Evolutionary conservation across 352 stramenopile genomes (phyloP).

Genomic region (Phytopythium helicoides): DNA sequence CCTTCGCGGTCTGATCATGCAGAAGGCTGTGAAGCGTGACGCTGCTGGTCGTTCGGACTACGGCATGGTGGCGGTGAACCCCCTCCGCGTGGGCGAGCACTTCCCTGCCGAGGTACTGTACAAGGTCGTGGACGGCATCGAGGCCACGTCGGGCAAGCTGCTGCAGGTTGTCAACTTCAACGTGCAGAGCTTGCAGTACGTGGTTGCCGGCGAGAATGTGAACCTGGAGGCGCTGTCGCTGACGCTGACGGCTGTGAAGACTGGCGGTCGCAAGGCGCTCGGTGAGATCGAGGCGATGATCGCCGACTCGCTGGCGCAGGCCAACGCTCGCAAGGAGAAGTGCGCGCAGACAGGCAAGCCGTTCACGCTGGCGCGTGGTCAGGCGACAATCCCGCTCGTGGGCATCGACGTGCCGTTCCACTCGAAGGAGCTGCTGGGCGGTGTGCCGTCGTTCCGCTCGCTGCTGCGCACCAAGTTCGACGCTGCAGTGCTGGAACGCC

Average conservation of each 20-base stretch:
- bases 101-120: slow-evolving; percentile 73
- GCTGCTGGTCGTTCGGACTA: slow-evolving; percentile 77
- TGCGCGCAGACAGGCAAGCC: slow-evolving; percentile 43
- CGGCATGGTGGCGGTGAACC: slow-evolving; percentile 85
- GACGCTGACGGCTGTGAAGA: slow-evolving; percentile 46
- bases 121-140: slow-evolving; percentile 68
- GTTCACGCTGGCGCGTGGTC: slow-evolving; percentile 58
- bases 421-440: slow-evolving; percentile 75
- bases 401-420: slow-evolving; percentile 91
- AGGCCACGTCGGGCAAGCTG: slow-evolving; percentile 56
- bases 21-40: slow-evolving; percentile 55
- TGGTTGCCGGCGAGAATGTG: slow-evolving; percentile 80
- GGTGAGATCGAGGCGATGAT: slow-evolving; percentile 55
- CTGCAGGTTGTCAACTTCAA: slow-evolving; percentile 90
- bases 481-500: slow-evolving; percentile 55
- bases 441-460: slow-evolving; percentile 76
- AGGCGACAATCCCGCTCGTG: slow-evolving; percentile 84
- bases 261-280: slow-evolving; percentile 40
- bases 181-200: slow-evolving; percentile 81
- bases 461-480: slow-evolving; percentile 74
- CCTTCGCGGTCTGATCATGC: slow-evolving; percentile 68
- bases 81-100: slow-evolving; percentile 62
- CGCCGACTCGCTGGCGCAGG: slow-evolving; percentile 50
- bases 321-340: slow-evolving; percentile 59
- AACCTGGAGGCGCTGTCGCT: slow-evolving; percentile 81